Conservation (phyloP, 129 eudicot genomes). For the Flaveria brownii region DNA sequence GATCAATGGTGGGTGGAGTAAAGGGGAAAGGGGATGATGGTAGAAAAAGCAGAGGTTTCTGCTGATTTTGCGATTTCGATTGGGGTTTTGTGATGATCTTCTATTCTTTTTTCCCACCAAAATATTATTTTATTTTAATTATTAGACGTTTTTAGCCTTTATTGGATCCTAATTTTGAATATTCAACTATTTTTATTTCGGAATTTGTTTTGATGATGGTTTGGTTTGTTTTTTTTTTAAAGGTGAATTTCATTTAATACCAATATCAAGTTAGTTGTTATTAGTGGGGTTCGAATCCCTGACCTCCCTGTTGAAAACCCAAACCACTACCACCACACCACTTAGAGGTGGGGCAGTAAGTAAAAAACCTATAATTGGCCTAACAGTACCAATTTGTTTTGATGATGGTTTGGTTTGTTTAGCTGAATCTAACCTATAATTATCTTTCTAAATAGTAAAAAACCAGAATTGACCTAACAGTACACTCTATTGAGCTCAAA, state of each 20-base stretch:
- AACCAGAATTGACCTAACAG: neutral
- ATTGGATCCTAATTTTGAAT: too few species aligned
- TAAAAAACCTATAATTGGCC: too few species aligned
- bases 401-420: neutral
- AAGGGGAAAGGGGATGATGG: slow-evolving; percentile 17
- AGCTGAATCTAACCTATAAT: neutral
- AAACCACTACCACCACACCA: too few species aligned
- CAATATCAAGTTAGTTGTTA: too few species aligned
- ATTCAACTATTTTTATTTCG: neutral
- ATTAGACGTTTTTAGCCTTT: neutral
- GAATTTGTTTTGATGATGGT: neutral
- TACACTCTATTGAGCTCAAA: neutral
- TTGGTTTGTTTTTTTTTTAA: neutral
- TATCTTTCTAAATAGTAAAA: neutral
- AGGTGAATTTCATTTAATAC: too few species aligned
- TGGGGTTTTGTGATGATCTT: neutral
- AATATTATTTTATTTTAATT: neutral
- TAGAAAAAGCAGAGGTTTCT: neutral
- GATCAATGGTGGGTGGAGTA: neutral
- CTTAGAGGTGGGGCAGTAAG: too few species aligned
- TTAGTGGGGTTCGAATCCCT: too few species aligned
- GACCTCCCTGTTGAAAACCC: too few species aligned
- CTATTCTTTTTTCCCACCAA: slow-evolving; percentile 27
- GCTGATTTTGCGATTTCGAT: neutral
- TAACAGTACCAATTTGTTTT: neutral